These are phyloP conservation scores for Tulasnella sp. DNA, from an alignment of 768 basidiomycete species.

Conservation along the genomic window DNA sequence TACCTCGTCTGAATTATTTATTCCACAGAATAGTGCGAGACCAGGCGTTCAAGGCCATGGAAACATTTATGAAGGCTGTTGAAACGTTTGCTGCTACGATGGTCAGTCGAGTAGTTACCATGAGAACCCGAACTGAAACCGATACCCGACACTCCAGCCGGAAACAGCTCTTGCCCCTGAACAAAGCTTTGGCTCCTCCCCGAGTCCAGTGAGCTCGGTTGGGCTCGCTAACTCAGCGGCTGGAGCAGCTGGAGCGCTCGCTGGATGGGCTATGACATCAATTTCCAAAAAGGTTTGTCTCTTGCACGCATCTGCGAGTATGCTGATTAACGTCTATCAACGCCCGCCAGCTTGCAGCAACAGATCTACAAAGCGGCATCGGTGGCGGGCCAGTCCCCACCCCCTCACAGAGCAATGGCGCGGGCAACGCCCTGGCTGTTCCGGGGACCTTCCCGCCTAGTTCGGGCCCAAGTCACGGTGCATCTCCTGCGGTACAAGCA, in stretches of 20 bases:
- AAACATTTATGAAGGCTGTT: slow-evolving; percentile 73
- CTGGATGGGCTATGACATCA: slow-evolving; percentile 93
- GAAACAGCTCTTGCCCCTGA: slow-evolving; percentile 34
- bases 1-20: slow-evolving; percentile 4
- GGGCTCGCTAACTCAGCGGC: slow-evolving; percentile 75
- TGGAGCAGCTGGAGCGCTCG: slow-evolving; percentile 82
- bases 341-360: slow-evolving; percentile 39
- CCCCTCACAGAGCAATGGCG: neutral
- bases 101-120: slow-evolving; percentile 38
- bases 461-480: neutral
- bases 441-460: neutral
- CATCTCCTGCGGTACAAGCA: neutral
- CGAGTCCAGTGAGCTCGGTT: slow-evolving; percentile 16
- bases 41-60: slow-evolving; percentile 90
- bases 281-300: slow-evolving; percentile 61
- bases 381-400: slow-evolving; percentile 23
- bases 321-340: slow-evolving; percentile 22
- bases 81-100: slow-evolving; percentile 69
- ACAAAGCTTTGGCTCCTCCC: slow-evolving; percentile 23
- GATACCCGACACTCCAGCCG: slow-evolving; percentile 31
- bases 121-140: neutral
- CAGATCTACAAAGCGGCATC: slow-evolving; percentile 65
- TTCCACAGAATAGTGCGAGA: slow-evolving; percentile 70
- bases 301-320: neutral
- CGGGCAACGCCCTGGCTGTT: neutral